phyloP scores from a whole-genome alignment of 2,329 filamentous ascomycete species.

The Epicoccum sorghinum region DNA sequence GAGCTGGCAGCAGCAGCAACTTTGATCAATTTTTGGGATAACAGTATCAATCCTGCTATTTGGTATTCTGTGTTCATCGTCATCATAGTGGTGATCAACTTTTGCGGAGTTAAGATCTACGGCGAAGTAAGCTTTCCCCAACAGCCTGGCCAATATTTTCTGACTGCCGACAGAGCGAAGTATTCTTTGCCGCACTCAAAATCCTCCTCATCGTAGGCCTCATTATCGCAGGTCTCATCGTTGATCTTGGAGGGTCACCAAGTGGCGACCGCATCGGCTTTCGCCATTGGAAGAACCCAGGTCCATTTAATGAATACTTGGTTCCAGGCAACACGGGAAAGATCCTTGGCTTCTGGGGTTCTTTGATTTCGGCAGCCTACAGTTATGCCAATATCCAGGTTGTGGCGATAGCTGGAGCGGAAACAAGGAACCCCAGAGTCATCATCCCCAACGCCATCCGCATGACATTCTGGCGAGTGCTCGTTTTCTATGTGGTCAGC shows the following conservation, averaged over 20 bases:
- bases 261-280: conserved; percentile 55
- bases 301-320: conserved; percentile 46
- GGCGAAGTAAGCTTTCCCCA: conserved; percentile 17
- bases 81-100: conserved; percentile 17
- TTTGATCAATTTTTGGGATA: conserved; percentile 75
- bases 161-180: conserved; percentile 56
- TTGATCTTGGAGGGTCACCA: conserved; percentile 12
- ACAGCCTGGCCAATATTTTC: background rate
- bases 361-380: conserved; percentile 79
- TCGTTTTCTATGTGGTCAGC: conserved; percentile 54
- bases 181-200: conserved; percentile 51
- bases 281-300: conserved; percentile 68
- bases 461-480: conserved; percentile 95
- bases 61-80: conserved; percentile 20
- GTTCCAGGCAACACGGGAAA: conserved; percentile 62
- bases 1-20: conserved; percentile 73
- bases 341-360: conserved; percentile 75
- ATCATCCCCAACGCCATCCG: conserved; percentile 89
- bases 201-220: conserved; percentile 18
- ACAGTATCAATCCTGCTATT: conserved; percentile 15
- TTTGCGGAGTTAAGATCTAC: conserved; percentile 10
- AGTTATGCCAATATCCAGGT: conserved; percentile 78
- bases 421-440: conserved; percentile 80
- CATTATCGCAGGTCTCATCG: conserved; percentile 7
- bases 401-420: conserved; percentile 77